Evolutionary conservation across 2,329 filamentous ascomycete genomes (phyloP).

Genomic region (Stemphylium vesicarium): DNA sequence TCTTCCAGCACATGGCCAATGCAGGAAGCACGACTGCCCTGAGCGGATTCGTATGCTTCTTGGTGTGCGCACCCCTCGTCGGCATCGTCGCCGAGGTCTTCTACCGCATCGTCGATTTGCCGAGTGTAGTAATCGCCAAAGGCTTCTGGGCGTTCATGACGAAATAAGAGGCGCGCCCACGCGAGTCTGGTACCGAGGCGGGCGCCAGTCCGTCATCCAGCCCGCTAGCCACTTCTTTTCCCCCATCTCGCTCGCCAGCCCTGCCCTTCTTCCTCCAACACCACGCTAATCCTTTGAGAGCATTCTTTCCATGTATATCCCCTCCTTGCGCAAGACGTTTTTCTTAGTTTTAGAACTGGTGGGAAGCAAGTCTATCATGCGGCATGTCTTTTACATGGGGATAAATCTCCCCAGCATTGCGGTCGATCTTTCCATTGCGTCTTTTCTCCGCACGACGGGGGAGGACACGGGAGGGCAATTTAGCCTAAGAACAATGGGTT

Average conservation of each 20-base stretch:
- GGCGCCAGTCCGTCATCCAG: background rate
- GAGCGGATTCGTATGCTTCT: constrained; percentile 31
- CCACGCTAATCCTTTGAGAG: background rate
- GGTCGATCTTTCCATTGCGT: too few species aligned
- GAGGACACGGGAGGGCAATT: background rate
- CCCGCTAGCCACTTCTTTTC: background rate
- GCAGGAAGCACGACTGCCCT: constrained; percentile 16
- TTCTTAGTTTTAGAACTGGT: background rate
- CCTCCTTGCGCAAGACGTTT: background rate
- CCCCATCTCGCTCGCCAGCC: background rate
- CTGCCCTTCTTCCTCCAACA: background rate
- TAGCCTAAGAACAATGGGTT: constrained; percentile 1
- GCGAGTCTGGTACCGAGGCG: background rate
- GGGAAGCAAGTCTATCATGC: background rate
- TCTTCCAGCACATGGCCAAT: constrained; percentile 50
- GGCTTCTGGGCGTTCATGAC: constrained; percentile 33
- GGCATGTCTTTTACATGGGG: background rate
- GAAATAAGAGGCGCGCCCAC: constrained; percentile 16
- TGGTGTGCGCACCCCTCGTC: constrained; percentile 29
- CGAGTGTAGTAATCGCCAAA: constrained; percentile 38
- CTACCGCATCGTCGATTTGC: constrained; percentile 40
- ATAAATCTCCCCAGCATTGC: constrained; percentile 4
- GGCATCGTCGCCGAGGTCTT: constrained; percentile 35
- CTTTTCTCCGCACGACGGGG: constrained; percentile 6
- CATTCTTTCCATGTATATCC: background rate